Conservation (phyloP, 495 filamentous ascomycete species). For the Recurvomyces mirabilis region DNA sequence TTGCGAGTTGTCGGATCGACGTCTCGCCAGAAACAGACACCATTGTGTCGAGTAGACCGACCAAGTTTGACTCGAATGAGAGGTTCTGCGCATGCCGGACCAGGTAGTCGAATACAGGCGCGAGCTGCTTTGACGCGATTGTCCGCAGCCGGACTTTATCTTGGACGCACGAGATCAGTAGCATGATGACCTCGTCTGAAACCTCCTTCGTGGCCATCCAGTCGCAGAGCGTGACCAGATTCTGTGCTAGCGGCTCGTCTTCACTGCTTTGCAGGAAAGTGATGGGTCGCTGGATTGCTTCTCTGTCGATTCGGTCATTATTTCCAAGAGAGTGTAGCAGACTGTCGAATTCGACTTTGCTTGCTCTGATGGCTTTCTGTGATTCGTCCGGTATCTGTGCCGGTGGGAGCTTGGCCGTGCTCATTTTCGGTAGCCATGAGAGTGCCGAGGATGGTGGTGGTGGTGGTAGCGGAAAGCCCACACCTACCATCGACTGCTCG, state of each 20-base stretch:
- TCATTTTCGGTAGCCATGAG: not conserved
- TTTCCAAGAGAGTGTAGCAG: not conserved
- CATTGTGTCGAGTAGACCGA: no score
- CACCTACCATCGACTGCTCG: no score
- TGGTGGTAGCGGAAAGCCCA: no score
- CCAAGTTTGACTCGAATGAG: no score
- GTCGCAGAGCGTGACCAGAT: not conserved
- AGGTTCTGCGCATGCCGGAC: not conserved
- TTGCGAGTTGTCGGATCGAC: no score
- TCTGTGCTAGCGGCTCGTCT: constrained; percentile 4
- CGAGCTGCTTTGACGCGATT: not conserved
- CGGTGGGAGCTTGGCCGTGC: no score
- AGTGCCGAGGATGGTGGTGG: not conserved
- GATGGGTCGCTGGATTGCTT: not conserved
- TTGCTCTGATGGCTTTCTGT: no score
- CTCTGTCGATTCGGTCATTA: not conserved
- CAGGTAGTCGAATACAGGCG: not conserved
- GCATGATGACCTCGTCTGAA: not conserved
- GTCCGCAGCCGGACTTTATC: constrained; percentile 7
- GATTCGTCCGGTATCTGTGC: no score
- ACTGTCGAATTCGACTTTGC: not conserved
- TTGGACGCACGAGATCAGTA: not conserved
- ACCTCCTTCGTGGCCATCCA: not conserved
- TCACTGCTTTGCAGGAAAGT: constrained; percentile 5
- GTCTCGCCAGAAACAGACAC: no score